Percentiles rank a stretch among this genome's conserved stretches.
phyloP scores from a whole-genome alignment of 192 early-diverging fungal genomes.

The Entomortierella lignicola region DNA sequence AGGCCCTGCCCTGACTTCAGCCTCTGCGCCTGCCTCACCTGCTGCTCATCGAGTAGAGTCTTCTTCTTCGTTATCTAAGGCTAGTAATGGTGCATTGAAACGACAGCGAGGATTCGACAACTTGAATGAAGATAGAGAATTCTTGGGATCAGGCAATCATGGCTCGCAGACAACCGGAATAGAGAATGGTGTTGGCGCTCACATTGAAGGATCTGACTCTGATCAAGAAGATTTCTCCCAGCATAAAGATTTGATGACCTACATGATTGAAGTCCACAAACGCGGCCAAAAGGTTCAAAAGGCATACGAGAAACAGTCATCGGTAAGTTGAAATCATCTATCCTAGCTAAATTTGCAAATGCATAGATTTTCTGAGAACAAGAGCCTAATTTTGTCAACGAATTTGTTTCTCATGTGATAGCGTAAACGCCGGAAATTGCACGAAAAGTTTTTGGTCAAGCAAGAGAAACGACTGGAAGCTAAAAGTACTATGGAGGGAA shows the following conservation, averaged over 20 bases:
- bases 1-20: background rate
- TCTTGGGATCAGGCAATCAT: background rate
- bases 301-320: slow-evolving; percentile 42
- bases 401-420: background rate
- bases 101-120: slow-evolving; percentile 15
- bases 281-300: slow-evolving; percentile 46
- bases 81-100: slow-evolving; percentile 11
- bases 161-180: background rate
- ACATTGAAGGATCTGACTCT: slow-evolving; percentile 8
- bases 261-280: slow-evolving; percentile 48
- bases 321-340: slow-evolving; percentile 12
- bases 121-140: slow-evolving; percentile 4
- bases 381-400: too few species aligned
- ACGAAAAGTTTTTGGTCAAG: slow-evolving; percentile 47
- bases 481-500: background rate
- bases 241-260: slow-evolving; percentile 43
- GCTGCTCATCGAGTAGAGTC: slow-evolving; percentile 4
- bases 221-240: slow-evolving; percentile 40
- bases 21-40: background rate
- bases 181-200: background rate
- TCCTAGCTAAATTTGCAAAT: background rate
- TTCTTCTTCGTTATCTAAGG: background rate
- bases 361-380: too few species aligned
- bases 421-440: slow-evolving; percentile 50
- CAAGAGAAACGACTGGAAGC: slow-evolving; percentile 39